Conservation (phyloP, 176 grass and related monocot genomes). For the Carex scoparia region DNA sequence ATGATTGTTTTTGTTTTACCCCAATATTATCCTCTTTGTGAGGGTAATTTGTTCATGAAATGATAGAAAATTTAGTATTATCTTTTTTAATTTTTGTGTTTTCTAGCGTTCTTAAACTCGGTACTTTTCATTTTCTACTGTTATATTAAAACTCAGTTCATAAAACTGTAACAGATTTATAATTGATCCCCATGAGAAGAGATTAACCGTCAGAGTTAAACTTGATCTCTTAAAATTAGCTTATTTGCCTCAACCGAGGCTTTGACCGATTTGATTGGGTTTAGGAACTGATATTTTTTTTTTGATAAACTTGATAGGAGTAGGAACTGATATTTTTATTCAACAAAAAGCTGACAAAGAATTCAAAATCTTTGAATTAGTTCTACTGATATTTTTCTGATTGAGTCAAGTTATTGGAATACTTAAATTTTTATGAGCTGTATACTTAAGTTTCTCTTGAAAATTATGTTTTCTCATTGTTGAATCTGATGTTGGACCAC, state of each 20-base stretch:
- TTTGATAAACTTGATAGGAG: too few relatives aligned
- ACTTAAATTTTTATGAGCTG: not conserved
- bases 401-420: not conserved
- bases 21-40: not conserved
- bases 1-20: not conserved
- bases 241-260: not conserved
- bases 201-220: not conserved
- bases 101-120: not conserved
- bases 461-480: not conserved
- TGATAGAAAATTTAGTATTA: not conserved
- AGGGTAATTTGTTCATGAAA: not conserved
- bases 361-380: not conserved
- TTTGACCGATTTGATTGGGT: not conserved
- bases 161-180: not conserved
- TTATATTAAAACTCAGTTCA: conserved; percentile 1
- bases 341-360: not conserved
- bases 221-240: not conserved
- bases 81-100: not conserved
- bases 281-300: not conserved
- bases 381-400: not conserved
- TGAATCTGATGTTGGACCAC: conserved; percentile 10
- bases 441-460: not conserved
- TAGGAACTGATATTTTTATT: not conserved
- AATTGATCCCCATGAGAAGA: not conserved
- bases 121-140: conserved; percentile 11